Evolutionary conservation across 768 basidiomycete genomes (phyloP).

Genomic region (Leccinellum albellum): DNA sequence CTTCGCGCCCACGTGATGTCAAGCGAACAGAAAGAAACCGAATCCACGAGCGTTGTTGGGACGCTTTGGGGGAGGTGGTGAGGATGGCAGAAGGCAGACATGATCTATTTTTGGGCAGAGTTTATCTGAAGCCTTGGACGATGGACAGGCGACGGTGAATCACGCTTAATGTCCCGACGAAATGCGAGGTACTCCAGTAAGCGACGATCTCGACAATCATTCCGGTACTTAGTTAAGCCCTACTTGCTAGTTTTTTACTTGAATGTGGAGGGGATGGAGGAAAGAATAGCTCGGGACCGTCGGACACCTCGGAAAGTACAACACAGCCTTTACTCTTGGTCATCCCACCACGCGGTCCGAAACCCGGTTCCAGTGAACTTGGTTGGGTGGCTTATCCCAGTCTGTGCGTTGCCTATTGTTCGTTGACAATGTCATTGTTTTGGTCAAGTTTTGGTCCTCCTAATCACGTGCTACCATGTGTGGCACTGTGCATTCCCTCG

Average conservation of each 20-base stretch:
- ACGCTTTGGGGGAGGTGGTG: conserved; percentile 50
- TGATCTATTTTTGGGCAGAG: conserved; percentile 47
- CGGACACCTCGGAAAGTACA: conserved; percentile 8
- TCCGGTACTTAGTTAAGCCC: not conserved
- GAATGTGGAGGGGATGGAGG: not conserved
- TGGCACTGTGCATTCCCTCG: not conserved
- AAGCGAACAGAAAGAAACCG: conserved; percentile 23
- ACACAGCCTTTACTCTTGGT: conserved; percentile 12
- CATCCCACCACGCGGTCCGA: not conserved
- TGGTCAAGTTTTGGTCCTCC: not conserved
- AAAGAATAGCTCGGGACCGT: not conserved
- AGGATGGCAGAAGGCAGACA: conserved; percentile 58
- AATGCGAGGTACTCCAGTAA: not conserved
- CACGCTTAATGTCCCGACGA: not conserved
- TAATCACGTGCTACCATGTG: conserved; percentile 21
- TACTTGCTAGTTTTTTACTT: conserved; percentile 1
- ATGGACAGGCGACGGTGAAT: conserved; percentile 6
- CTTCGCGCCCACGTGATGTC: conserved; percentile 11
- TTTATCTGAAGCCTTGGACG: conserved; percentile 29
- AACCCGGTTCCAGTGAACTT: conserved; percentile 3
- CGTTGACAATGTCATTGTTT: no score
- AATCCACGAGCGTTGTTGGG: conserved; percentile 39
- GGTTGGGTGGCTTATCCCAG: conserved; percentile 1
- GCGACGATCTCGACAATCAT: not conserved
- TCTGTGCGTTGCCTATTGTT: conserved; percentile 23